These are phyloP conservation scores for Penstemon davidsonii DNA, from an alignment of 257 asterid species.

Conservation along the genomic window DNA sequence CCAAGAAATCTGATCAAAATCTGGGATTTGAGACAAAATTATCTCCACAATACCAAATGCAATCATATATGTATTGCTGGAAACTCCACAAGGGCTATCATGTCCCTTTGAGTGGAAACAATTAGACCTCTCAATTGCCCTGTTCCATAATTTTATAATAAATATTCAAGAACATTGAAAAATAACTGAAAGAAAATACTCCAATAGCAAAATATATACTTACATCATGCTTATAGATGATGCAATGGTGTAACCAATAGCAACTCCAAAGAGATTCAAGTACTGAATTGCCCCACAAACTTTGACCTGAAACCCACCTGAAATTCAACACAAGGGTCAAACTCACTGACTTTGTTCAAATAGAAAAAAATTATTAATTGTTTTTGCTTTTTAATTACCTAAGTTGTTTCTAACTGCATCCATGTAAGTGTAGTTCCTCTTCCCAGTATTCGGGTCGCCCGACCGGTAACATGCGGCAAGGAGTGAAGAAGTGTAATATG, in stretches of 20 bases:
- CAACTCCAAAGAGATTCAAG: conserved; percentile 36
- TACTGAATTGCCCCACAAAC: conserved; percentile 38
- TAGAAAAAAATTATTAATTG: neutral
- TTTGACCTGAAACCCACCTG: conserved; percentile 34
- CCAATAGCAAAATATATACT: neutral
- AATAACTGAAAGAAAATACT: neutral
- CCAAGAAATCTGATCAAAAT: conserved; percentile 60
- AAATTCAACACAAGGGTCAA: neutral
- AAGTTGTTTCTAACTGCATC: conserved; percentile 33
- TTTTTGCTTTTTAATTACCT: conserved; percentile 6
- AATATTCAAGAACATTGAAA: too few species aligned
- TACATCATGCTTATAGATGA: conserved; percentile 35
- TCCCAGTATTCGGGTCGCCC: conserved; percentile 24
- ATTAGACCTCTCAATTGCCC: conserved; percentile 49
- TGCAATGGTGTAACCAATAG: conserved; percentile 37
- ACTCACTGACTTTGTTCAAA: neutral
- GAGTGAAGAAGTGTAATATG: conserved; percentile 33
- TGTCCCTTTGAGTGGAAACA: conserved; percentile 48
- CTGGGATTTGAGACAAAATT: conserved; percentile 53
- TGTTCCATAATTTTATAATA: conserved; percentile 8
- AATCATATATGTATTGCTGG: conserved; percentile 56
- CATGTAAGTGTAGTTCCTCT: conserved; percentile 36
- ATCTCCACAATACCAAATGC: conserved; percentile 46
- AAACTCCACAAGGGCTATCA: conserved; percentile 37
- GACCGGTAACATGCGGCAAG: conserved; percentile 32